Evolutionary conservation across 768 basidiomycete species (phyloP), one percentile per base, ranked within the genome.

Genomic region (Termitomyces eurrhizus): DNA sequence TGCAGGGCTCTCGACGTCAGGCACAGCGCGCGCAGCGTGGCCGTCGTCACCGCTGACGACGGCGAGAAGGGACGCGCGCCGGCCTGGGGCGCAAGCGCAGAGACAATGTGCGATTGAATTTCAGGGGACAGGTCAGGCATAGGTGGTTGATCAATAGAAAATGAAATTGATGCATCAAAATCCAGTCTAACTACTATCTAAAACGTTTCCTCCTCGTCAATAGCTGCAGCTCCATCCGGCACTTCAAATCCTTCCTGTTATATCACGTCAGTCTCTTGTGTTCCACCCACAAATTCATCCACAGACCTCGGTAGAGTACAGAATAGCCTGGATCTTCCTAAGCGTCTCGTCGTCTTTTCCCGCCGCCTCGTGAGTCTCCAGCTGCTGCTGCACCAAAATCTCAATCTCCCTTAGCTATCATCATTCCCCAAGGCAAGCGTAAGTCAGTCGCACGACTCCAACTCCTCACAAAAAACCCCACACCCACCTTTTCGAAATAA

Each of bases 401-500:
- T 99, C 97, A 67, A 99, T 98, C 60, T 96, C 91, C 37, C 97
- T 88, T 58, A 99, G 83, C 94, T 98, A 37, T 21, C 21, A 21
- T 21, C 21, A 21, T 21, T 21, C 24, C 7, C 41, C 35, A 35
- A 29, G 2, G 2, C 29, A 29, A 29, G 29, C 33, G 35, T n/a
- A 18, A 42, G 8, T 42, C 42, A 42, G n/a, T 18, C 42, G 4
- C 16, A 6, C 0, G 8, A 16, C 7, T 16, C 39, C 39, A 41
- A 16, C 7, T 16, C 39, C 39, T 7, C 39, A 18, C 39, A 41
- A 4, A 41, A 7, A 32, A 32, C 32, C 11, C 44, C 9, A 36
- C 33, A 67, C 81, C 51, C 66, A 96, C 95, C 85, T 98, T 99
- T 69, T 90, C 88, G 74, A 98, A 99, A 76, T 99, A 99, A 74